Evolutionary conservation across 2,329 filamentous ascomycete species (phyloP).

Genomic region (Aspergillus novofumigatus): DNA sequence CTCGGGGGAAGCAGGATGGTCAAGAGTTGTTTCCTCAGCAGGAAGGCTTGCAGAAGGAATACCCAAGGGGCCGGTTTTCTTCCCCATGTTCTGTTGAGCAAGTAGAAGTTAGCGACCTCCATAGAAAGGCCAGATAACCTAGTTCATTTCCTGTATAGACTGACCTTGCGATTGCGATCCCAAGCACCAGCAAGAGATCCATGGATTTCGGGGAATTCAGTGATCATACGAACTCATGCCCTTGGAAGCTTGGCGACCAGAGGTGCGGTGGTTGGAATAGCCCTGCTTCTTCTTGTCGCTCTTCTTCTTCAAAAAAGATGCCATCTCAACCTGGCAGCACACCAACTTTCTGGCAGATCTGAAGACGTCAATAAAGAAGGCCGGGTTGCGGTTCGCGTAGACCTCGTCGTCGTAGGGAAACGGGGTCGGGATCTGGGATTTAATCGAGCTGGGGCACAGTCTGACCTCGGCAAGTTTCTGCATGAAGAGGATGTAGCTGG

Average conservation of each 20-base stretch:
- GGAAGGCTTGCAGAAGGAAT: background rate
- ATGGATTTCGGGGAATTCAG: background rate
- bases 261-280: background rate
- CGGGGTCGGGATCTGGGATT: conserved; percentile 4
- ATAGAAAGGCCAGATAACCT: background rate
- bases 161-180: background rate
- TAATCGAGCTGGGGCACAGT: conserved; percentile 6
- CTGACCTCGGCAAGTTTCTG: conserved; percentile 13
- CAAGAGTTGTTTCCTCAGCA: background rate
- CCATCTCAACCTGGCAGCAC: conserved; percentile 4
- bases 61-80: background rate
- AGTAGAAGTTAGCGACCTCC: background rate
- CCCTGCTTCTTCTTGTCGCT: background rate
- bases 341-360: conserved; percentile 8
- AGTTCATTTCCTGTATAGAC: background rate
- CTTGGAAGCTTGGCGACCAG: background rate
- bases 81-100: background rate
- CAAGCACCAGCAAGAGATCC: background rate
- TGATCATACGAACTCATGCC: background rate
- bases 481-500: conserved; percentile 10
- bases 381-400: conserved; percentile 8
- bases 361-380: conserved; percentile 18
- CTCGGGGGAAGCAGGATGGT: background rate
- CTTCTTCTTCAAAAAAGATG: conserved; percentile 8
- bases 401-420: conserved; percentile 8